phyloP scores from a whole-genome alignment of 1,284 basidiomycete genomes.

The Rhodofomes roseus region DNA sequence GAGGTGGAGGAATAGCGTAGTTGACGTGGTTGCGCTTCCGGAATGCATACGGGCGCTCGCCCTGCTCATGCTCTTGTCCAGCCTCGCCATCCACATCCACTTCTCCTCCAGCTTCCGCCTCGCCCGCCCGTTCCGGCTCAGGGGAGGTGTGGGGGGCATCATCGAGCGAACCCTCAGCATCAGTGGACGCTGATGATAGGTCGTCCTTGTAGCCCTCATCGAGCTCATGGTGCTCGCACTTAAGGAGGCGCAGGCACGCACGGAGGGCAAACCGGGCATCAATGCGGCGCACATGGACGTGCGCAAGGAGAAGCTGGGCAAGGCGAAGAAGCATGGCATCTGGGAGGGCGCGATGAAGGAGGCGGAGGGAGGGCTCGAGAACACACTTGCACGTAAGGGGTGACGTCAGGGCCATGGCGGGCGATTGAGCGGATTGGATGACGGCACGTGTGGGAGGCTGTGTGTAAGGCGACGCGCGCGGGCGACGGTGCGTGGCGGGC shows the following conservation, averaged over 20 bases:
- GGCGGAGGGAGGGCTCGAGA: constrained; percentile 48
- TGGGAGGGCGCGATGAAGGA: constrained; percentile 49
- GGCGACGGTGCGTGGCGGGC: no score
- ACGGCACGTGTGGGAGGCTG: no score
- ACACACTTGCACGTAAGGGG: constrained; percentile 42
- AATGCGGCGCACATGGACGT: constrained; percentile 3
- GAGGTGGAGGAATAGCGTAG: constrained; percentile 72
- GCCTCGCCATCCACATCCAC: constrained; percentile 41
- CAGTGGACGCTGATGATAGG: constrained; percentile 45
- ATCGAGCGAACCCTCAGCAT: constrained; percentile 56
- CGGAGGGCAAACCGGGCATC: constrained; percentile 14
- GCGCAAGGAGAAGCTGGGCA: constrained; percentile 10
- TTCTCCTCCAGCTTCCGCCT: constrained; percentile 43
- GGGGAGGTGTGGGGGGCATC: constrained; percentile 50
- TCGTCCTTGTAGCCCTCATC: constrained; percentile 51
- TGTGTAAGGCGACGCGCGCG: no score
- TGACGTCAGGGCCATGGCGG: no score
- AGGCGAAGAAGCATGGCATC: constrained; percentile 22
- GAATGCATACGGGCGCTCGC: constrained; percentile 55
- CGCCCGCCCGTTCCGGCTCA: constrained; percentile 36
- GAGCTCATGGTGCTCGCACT: constrained; percentile 49
- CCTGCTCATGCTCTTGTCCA: constrained; percentile 27
- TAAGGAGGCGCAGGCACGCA: constrained; percentile 42
- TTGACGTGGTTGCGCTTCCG: constrained; percentile 61
- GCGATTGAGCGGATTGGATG: no score